These are phyloP conservation scores for Kwoniella pini DNA, from an alignment of 768 basidiomycete genomes.

Conservation along the genomic window DNA sequence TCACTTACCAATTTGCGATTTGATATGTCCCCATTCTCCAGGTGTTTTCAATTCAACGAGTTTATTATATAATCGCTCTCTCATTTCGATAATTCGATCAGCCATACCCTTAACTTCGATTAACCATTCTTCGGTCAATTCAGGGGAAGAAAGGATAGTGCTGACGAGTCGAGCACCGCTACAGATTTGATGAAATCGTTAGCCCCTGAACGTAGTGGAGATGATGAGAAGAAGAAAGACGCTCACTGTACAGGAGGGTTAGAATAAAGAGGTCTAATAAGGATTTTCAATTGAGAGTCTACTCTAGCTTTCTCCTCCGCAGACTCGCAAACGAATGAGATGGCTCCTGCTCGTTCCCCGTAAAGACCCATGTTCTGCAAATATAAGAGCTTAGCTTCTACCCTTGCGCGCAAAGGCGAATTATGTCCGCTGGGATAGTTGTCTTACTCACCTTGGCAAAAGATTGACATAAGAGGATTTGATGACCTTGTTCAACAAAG, in stretches of 20 bases:
- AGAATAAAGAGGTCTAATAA: constrained; percentile 95
- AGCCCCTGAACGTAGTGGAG: background rate
- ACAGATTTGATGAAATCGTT: background rate
- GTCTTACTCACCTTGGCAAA: constrained; percentile 71
- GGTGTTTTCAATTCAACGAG: constrained; percentile 74
- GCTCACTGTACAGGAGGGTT: constrained; percentile 75
- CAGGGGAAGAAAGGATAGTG: constrained; percentile 46
- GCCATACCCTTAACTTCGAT: constrained; percentile 89
- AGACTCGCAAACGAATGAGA: constrained; percentile 70
- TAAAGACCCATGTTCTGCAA: constrained; percentile 90
- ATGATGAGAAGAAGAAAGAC: background rate
- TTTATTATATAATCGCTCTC: constrained; percentile 67
- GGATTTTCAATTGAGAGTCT: constrained; percentile 90
- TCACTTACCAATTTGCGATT: constrained; percentile 73
- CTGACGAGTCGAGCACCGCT: constrained; percentile 54
- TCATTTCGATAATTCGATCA: constrained; percentile 87
- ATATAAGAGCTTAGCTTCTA: background rate
- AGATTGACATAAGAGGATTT: constrained; percentile 85
- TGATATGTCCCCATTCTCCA: constrained; percentile 93
- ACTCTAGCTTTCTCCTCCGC: constrained; percentile 75
- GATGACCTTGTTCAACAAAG: constrained; percentile 87
- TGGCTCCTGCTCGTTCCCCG: constrained; percentile 96
- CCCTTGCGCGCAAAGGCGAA: background rate
- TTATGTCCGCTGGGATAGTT: background rate
- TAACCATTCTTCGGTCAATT: constrained; percentile 49